Evolutionary conservation across 768 basidiomycete genomes (phyloP).

Genomic region (Grammothele lineata): DNA sequence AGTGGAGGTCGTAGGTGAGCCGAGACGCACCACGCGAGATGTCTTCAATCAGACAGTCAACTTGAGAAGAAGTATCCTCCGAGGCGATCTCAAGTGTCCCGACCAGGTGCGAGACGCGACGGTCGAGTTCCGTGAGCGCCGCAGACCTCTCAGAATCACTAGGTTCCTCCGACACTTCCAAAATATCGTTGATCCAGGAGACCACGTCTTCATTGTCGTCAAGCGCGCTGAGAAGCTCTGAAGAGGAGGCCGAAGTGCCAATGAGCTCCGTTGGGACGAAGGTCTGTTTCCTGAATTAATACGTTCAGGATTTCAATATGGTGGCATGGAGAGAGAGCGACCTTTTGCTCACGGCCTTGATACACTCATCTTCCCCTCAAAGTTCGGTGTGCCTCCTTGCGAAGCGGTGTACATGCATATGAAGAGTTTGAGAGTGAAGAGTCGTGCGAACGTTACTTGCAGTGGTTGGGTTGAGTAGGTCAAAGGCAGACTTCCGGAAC

Average conservation of each 20-base stretch:
- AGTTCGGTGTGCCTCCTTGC: too few relatives aligned
- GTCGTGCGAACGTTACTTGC: not conserved
- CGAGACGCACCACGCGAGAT: slow-evolving; percentile 89
- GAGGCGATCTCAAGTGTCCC: slow-evolving; percentile 81
- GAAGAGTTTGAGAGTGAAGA: not conserved
- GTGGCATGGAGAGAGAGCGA: slow-evolving; percentile 2
- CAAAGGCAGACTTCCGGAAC: too few relatives aligned
- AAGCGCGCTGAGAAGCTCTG: slow-evolving; percentile 19
- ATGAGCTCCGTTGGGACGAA: not conserved
- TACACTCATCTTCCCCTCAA: not conserved
- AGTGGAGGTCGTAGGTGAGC: slow-evolving; percentile 92
- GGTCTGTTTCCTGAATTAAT: not conserved
- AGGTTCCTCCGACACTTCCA: slow-evolving; percentile 15
- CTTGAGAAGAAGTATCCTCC: slow-evolving; percentile 81
- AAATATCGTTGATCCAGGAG: slow-evolving; percentile 29
- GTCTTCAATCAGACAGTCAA: slow-evolving; percentile 89
- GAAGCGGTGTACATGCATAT: not conserved
- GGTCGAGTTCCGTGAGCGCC: slow-evolving; percentile 51
- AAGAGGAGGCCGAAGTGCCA: slow-evolving; percentile 5
- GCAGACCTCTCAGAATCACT: slow-evolving; percentile 6
- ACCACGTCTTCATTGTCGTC: slow-evolving; percentile 24
- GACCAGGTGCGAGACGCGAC: slow-evolving; percentile 69
- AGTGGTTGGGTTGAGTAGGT: not conserved
- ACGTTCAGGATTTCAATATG: slow-evolving; percentile 14
- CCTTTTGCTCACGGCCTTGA: slow-evolving; percentile 14